Evolutionary conservation across 75 land plant species (phyloP).

Genomic region (Azolla pinnata): DNA sequence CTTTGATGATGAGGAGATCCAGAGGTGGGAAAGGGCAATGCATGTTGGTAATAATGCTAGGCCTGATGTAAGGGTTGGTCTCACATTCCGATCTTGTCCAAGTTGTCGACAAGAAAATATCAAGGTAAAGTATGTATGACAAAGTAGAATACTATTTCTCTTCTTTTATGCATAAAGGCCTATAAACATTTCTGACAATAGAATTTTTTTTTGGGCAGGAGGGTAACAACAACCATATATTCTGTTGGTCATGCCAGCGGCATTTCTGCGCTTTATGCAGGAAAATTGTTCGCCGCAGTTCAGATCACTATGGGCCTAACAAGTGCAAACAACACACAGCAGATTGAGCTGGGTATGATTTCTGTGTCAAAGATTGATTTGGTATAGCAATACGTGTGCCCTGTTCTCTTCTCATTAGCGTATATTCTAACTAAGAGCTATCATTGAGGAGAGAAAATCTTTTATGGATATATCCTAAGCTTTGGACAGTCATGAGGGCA

Average conservation of each 20-base stretch:
- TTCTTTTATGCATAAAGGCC: too few species aligned
- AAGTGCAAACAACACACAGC: constrained; percentile 81
- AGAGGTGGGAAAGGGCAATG: constrained; percentile 44
- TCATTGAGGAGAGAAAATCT: too few species aligned
- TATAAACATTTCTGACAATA: too few species aligned
- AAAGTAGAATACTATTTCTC: too few species aligned
- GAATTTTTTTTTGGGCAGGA: constrained; percentile 35
- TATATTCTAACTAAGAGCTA: too few species aligned
- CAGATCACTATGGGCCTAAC: constrained; percentile 65
- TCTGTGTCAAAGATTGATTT: too few species aligned
- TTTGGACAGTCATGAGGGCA: too few species aligned
- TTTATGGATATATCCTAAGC: too few species aligned
- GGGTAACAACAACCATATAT: constrained; percentile 81
- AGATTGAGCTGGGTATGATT: too few species aligned
- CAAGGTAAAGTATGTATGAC: constrained; percentile 40
- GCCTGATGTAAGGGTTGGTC: constrained; percentile 24
- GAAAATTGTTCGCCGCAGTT: constrained; percentile 46
- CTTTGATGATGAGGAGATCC: constrained; percentile 43
- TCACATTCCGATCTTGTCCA: constrained; percentile 43
- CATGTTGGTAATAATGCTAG: constrained; percentile 35
- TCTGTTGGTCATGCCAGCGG: constrained; percentile 83
- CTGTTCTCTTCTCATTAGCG: too few species aligned
- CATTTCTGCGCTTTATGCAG: constrained; percentile 72
- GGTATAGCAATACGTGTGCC: too few species aligned
- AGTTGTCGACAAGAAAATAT: constrained; percentile 65